phyloP scores from a whole-genome alignment of 2,329 filamentous ascomycete genomes.

The Pestalotiopsis sp. region DNA sequence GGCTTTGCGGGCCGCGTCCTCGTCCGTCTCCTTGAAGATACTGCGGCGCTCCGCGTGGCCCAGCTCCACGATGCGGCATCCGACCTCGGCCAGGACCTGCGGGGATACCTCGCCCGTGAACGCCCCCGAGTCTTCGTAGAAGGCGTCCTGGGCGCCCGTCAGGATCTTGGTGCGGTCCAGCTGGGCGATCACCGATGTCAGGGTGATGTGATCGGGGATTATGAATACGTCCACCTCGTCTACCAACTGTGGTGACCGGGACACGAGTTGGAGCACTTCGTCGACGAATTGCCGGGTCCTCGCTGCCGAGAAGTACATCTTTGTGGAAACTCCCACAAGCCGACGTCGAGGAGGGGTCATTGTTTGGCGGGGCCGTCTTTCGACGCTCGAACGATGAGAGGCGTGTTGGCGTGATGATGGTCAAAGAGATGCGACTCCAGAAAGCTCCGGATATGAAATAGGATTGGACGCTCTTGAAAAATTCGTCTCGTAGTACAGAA shows the following conservation, averaged over 20 bases:
- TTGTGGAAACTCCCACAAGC: slow-evolving; percentile 73
- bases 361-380: background rate
- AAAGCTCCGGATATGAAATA: too few relatives aligned
- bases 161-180: slow-evolving; percentile 52
- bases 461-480: too few relatives aligned
- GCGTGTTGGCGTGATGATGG: too few relatives aligned
- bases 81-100: slow-evolving; percentile 64
- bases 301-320: slow-evolving; percentile 77
- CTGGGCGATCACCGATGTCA: slow-evolving; percentile 53
- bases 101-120: slow-evolving; percentile 81
- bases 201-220: slow-evolving; percentile 75
- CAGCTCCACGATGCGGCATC: slow-evolving; percentile 73
- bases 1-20: slow-evolving; percentile 67
- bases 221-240: slow-evolving; percentile 58
- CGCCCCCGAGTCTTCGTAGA: slow-evolving; percentile 69
- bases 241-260: slow-evolving; percentile 27
- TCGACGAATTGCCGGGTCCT: slow-evolving; percentile 60
- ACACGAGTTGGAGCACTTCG: slow-evolving; percentile 47
- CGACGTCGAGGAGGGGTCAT: slow-evolving; percentile 47
- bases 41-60: slow-evolving; percentile 79
- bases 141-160: slow-evolving; percentile 76
- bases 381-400: too few relatives aligned
- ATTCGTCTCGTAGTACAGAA: too few relatives aligned
- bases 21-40: slow-evolving; percentile 76
- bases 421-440: too few relatives aligned